These are phyloP conservation scores for California macrophylla DNA, from an alignment of 441 rosid species.

Conservation along the genomic window DNA sequence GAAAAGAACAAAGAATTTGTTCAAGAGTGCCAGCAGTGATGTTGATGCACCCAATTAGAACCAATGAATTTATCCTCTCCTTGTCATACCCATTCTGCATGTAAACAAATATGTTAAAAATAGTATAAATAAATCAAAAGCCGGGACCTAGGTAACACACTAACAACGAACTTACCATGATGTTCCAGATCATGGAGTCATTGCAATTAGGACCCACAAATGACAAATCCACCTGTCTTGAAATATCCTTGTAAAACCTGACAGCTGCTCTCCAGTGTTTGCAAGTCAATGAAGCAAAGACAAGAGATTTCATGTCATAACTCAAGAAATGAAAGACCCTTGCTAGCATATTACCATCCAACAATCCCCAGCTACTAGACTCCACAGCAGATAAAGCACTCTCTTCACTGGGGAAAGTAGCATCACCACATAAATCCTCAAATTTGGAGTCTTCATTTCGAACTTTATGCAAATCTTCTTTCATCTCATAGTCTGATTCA, in stretches of 20 bases:
- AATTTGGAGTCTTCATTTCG: slow-evolving; percentile 48
- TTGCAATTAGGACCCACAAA: slow-evolving; percentile 66
- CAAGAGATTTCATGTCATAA: slow-evolving; percentile 67
- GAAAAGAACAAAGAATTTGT: slow-evolving; percentile 55
- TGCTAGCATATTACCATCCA: slow-evolving; percentile 71
- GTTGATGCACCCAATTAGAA: slow-evolving; percentile 73
- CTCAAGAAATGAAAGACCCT: slow-evolving; percentile 80
- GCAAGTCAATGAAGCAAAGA: slow-evolving; percentile 77
- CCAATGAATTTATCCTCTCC: slow-evolving; percentile 60
- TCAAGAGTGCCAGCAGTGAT: slow-evolving; percentile 57
- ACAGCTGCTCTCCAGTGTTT: slow-evolving; percentile 86
- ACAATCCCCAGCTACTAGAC: slow-evolving; percentile 64
- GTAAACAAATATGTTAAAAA: slow-evolving; percentile 25
- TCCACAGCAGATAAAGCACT: slow-evolving; percentile 31
- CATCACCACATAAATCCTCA: slow-evolving; percentile 73
- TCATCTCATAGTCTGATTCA: slow-evolving; percentile 53
- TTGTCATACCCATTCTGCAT: slow-evolving; percentile 78
- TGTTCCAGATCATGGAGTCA: slow-evolving; percentile 47
- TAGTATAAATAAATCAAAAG: slow-evolving; percentile 10
- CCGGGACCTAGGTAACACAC: neutral
- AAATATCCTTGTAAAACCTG: slow-evolving; percentile 62
- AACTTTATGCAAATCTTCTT: slow-evolving; percentile 37
- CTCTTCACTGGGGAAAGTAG: slow-evolving; percentile 41
- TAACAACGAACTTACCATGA: slow-evolving; percentile 48
- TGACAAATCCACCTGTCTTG: slow-evolving; percentile 73